Base-by-base conservation (phyloP, 495 filamentous ascomycete genomes). In the Choiromyces venosus region DNA sequence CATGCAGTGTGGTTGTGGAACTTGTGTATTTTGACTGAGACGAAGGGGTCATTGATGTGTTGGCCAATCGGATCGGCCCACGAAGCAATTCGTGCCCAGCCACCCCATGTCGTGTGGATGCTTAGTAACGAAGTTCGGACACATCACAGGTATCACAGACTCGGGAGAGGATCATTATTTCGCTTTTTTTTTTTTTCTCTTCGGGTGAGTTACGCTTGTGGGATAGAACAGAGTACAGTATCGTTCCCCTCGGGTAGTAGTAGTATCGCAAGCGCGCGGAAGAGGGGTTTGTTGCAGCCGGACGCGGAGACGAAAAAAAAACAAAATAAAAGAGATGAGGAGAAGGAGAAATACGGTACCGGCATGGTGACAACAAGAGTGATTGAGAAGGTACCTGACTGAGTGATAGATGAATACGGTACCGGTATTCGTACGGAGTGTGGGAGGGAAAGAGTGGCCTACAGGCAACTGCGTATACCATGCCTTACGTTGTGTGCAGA, bases 51-150 rank as follows among this genome's bases (percentile, higher is more conserved):
- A n/a, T n/a, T 52, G 44, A 8, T 52, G 21, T 25, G 65, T 10
- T 12, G 61, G 21, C 75, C 75, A 77, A 77, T 77, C 75, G 75
- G 75, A 68, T 72, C 38, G 69, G 35, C 64, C 75, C 75, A 77
- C 75, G 75, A 77, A 69, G 74, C 75, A 68, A n/a, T 61, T 29
- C 52, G n/a, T 61, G n/a, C 75, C 75, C 75, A 77, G 75, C 75
- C 75, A 77, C 75, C 74, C 52, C 25, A 61, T 61, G 74, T 70
- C 74, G 72, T 76, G 71, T 67, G n/a, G 40, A 35, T 76, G 75
- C 69, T 77, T 74, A 77, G 73, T 77, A 77, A 77, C 68, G 65
- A 73, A 16, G n/a, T 14, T 25, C 2, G 52, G 52, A 76, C 75
- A 76, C 74, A 76, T 76, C 71, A 74, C 29, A 52, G 36, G 52